These are phyloP conservation scores for Cytospora piceicola DNA, from an alignment of 2,329 filamentous ascomycete genomes.

Conservation along the genomic window DNA sequence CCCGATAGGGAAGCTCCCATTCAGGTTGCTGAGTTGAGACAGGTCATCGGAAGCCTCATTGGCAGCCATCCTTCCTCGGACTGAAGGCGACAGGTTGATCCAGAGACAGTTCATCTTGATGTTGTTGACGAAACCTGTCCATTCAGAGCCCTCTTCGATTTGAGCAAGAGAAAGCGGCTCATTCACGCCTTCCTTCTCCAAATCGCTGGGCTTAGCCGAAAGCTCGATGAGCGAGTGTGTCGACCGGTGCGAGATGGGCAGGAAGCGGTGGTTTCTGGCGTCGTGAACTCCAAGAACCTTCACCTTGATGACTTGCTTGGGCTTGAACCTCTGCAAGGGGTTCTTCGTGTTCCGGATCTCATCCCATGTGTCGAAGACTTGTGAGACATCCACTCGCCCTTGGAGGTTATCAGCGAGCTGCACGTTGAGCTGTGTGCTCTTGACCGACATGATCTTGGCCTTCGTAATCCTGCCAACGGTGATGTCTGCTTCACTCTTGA, in stretches of 20 bases:
- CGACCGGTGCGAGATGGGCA: slow-evolving; percentile 85
- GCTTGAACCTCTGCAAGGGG: slow-evolving; percentile 75
- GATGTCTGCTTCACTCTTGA: slow-evolving; percentile 72
- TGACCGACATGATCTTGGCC: slow-evolving; percentile 80
- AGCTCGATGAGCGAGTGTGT: slow-evolving; percentile 86
- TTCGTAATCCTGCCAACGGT: slow-evolving; percentile 73
- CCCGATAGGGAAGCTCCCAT: slow-evolving; percentile 84
- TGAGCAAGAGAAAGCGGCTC: slow-evolving; percentile 70
- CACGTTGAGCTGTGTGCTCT: slow-evolving; percentile 91
- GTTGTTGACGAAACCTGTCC: slow-evolving; percentile 91
- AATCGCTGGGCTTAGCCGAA: slow-evolving; percentile 74
- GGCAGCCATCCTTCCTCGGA: slow-evolving; percentile 80
- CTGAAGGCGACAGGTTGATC: slow-evolving; percentile 87
- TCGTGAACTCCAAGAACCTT: slow-evolving; percentile 87
- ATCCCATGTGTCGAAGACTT: slow-evolving; percentile 86
- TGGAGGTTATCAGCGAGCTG: slow-evolving; percentile 84
- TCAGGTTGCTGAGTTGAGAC: slow-evolving; percentile 74
- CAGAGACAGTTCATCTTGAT: slow-evolving; percentile 78
- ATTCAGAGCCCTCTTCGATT: slow-evolving; percentile 70
- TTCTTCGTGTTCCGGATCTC: slow-evolving; percentile 81
- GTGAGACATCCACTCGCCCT: slow-evolving; percentile 90
- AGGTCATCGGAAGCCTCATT: slow-evolving; percentile 89
- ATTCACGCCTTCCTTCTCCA: slow-evolving; percentile 48
- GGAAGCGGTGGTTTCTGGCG: slow-evolving; percentile 84
- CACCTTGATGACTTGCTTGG: slow-evolving; percentile 72